These are phyloP conservation scores for Penicillium turbatum DNA, from an alignment of 495 filamentous ascomycete species.

Conservation along the genomic window DNA sequence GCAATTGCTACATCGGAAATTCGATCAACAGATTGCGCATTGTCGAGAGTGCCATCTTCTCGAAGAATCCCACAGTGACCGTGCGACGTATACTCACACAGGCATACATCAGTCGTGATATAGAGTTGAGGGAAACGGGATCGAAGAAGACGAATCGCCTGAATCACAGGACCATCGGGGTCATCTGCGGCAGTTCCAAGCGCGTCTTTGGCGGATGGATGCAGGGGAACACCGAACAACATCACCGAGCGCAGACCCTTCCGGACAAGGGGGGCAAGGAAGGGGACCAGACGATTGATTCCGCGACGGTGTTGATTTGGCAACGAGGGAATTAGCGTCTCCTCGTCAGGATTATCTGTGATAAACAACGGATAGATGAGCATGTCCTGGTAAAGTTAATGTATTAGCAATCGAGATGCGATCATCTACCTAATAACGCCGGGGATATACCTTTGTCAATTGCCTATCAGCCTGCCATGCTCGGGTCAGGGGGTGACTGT, in stretches of 20 bases:
- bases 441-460: constrained; percentile 75
- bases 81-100: constrained; percentile 99
- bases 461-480: constrained; percentile 96
- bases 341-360: constrained; percentile 88
- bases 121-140: constrained; percentile 82
- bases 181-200: constrained; percentile 93
- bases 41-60: constrained; percentile 89
- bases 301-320: constrained; percentile 85
- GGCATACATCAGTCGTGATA: constrained; percentile 86
- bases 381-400: constrained; percentile 62
- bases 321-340: constrained; percentile 82
- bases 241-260: constrained; percentile 91
- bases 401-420: not conserved
- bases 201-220: constrained; percentile 76
- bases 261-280: constrained; percentile 76
- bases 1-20: constrained; percentile 90
- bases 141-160: constrained; percentile 74
- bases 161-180: constrained; percentile 85
- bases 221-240: constrained; percentile 88
- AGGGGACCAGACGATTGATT: constrained; percentile 77
- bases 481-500: constrained; percentile 83
- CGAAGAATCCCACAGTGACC: constrained; percentile 94
- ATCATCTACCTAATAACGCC: not conserved
- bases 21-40: constrained; percentile 82
- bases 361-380: constrained; percentile 97